Base-by-base conservation (phyloP, 2,329 filamentous ascomycete genomes). In the Fusarium ambrosium region DNA sequence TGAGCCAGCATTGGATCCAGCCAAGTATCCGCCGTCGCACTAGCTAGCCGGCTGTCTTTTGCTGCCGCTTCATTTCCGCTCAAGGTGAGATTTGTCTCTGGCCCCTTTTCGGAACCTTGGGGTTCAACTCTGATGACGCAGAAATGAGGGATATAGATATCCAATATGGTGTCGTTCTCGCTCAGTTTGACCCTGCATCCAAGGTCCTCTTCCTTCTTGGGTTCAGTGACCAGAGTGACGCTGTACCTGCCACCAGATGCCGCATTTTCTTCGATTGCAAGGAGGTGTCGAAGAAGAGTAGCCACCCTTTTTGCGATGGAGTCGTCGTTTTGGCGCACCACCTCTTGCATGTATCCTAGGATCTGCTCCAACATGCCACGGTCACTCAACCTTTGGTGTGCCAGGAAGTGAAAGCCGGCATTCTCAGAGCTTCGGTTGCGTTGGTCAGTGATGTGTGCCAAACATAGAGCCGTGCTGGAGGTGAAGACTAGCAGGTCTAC, bases 401-500 rank as follows among this genome's bases (percentile, higher is more conserved):
- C 76, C 1, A 87, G 76, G 22, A 83, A 82, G 27, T 81, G 68
- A 69, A 81, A 37, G 51, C 70, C 70, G 0, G 41, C 34, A 10
- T 71, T 67, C 7, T 61, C 53, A 7, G 66, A 64, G 6, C 66
- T 29, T 6, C 71, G 73, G 3, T 77, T 74, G 7, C 79, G 79
- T 5, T 71, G 76, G 9, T 69, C 75, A 3, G 78, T 83, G 3
- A 89, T 82, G 69, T 90, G 87, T 0, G 85, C 86, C 0, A 89
- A 79, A 20, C 88, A 83, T 1, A 90, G 77, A 0, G 87, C 86
- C 72, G 86, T 85, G 34, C 84, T 84, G 0, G 87, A 86, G 6
- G 89, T 85, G 5, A 90, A 83, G 0, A 86, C 85, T 1, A 87
- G 81, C 43, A 88, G 88, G 75, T 90, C 87, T 1, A 86, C 82